Percentiles rank a stretch among this genome's conserved stretches.
These are phyloP conservation scores for Tuber calosporum DNA, from an alignment of 495 filamentous ascomycete genomes.

Conservation along the genomic window DNA sequence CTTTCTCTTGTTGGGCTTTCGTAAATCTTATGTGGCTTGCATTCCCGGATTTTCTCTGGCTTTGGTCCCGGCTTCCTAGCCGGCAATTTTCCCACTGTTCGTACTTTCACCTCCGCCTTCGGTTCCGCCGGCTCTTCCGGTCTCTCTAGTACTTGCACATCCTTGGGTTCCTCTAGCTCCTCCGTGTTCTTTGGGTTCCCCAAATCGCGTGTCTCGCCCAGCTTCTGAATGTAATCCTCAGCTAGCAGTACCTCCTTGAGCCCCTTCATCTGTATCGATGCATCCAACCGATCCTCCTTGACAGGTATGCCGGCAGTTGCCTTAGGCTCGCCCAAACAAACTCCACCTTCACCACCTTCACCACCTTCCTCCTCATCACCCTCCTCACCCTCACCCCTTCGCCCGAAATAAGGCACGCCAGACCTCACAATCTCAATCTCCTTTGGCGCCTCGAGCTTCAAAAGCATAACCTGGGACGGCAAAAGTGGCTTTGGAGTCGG, in stretches of 20 bases:
- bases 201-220: neutral
- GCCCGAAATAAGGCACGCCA: neutral
- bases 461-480: neutral
- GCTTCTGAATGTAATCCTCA: neutral
- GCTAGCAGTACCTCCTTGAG: neutral
- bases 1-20: neutral
- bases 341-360: neutral
- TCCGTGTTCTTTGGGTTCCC: neutral
- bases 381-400: neutral
- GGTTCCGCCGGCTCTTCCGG: neutral
- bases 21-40: neutral
- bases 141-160: neutral
- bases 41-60: neutral
- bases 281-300: neutral
- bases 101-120: neutral
- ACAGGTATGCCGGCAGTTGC: neutral
- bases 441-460: neutral
- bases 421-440: neutral
- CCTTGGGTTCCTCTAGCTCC: neutral
- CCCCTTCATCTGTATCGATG: neutral
- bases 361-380: neutral
- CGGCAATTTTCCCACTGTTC: neutral
- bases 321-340: neutral
- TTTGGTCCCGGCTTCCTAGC: neutral
- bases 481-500: neutral